Conservation (phyloP, 306 rosid species). For the Quercus gilva region DNA sequence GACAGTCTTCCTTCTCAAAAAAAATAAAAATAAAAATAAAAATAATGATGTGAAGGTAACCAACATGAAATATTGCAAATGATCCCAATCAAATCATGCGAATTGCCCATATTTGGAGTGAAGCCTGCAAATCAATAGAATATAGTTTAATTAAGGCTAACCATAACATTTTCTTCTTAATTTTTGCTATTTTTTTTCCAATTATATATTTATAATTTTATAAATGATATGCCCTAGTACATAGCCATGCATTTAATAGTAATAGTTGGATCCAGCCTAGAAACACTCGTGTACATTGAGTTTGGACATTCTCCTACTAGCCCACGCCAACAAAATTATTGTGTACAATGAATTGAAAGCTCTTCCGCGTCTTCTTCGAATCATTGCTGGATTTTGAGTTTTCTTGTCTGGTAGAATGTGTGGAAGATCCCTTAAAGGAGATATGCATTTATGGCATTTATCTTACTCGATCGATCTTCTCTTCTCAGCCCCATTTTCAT, state of each 20-base stretch:
- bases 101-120: neutral
- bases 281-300: constrained; percentile 38
- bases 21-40: no score
- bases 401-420: constrained; percentile 6
- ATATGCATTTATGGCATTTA: constrained; percentile 30
- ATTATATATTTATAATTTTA: neutral
- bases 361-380: neutral
- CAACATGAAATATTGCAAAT: neutral
- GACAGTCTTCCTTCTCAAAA: no score
- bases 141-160: no score
- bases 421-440: constrained; percentile 1
- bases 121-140: neutral
- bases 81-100: neutral
- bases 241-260: constrained; percentile 19
- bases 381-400: neutral
- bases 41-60: neutral
- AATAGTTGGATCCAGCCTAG: constrained; percentile 55
- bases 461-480: neutral
- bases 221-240: neutral
- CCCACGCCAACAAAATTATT: constrained; percentile 36
- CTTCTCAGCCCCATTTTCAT: constrained; percentile 15
- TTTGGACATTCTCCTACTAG: constrained; percentile 37
- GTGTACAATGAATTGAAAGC: constrained; percentile 22
- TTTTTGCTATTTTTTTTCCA: neutral
- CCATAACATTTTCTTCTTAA: no score